Percentiles rank a stretch among this genome's conserved stretches.
Evolutionary conservation across 163 green algal genomes (phyloP).

Genomic region (Scenedesmus sp.): DNA sequence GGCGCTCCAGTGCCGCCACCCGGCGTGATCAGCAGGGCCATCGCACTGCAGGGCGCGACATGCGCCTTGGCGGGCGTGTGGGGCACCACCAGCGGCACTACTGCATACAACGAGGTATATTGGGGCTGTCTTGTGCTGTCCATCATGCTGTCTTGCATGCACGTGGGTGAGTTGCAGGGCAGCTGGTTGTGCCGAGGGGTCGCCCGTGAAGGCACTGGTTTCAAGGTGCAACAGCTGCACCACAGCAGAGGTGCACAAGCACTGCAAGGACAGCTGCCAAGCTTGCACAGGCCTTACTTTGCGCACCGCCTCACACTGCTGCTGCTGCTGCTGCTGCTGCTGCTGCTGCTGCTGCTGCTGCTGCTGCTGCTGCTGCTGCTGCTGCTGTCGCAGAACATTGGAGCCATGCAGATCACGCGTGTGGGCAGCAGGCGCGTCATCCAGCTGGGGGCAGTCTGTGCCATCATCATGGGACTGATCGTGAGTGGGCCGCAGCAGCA

Average conservation of each 20-base stretch:
- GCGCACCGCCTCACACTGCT: neutral
- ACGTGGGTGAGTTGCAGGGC: too few species aligned
- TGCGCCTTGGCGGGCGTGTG: slow-evolving; percentile 50
- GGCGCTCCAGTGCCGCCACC: slow-evolving; percentile 73
- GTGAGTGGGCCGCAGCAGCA: too few species aligned
- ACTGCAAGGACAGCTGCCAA: neutral
- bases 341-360: neutral
- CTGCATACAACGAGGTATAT: slow-evolving; percentile 49
- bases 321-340: neutral
- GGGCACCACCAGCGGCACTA: slow-evolving; percentile 45
- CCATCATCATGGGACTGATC: slow-evolving; percentile 74
- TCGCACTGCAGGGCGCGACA: slow-evolving; percentile 57
- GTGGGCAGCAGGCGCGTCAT: slow-evolving; percentile 77
- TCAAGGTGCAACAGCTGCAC: too few species aligned
- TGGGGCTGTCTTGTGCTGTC: too few species aligned
- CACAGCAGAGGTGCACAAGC: neutral
- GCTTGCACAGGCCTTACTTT: neutral
- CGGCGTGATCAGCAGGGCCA: slow-evolving; percentile 72
- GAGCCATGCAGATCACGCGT: slow-evolving; percentile 72
- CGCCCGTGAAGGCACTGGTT: too few species aligned
- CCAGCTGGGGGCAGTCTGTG: slow-evolving; percentile 70
- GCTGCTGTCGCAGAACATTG: slow-evolving; percentile 48
- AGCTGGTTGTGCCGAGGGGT: too few species aligned
- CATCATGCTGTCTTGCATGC: neutral
- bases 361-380: neutral